These are phyloP conservation scores for Alternaria brassicicola DNA, from an alignment of 2,329 filamentous ascomycete species.

Conservation along the genomic window DNA sequence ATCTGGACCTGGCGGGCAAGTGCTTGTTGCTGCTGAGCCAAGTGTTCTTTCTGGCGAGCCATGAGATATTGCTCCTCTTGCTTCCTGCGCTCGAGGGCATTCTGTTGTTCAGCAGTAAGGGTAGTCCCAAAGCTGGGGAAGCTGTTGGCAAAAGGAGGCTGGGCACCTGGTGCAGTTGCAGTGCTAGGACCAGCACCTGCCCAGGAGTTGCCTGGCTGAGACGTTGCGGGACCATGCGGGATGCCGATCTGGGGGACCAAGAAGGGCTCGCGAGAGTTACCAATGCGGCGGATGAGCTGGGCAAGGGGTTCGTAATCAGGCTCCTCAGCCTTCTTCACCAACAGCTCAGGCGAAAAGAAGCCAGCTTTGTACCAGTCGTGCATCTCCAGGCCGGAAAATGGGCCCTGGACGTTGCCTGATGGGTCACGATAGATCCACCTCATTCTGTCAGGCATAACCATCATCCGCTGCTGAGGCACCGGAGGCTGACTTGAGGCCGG, in stretches of 20 bases:
- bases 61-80: constrained; percentile 98
- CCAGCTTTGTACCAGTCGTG: constrained; percentile 99
- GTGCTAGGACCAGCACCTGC: constrained; percentile 45
- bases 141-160: constrained; percentile 87
- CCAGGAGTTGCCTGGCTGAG: constrained; percentile 54
- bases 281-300: constrained; percentile 92
- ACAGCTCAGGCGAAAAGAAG: constrained; percentile 92
- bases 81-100: constrained; percentile 93
- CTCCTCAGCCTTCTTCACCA: constrained; percentile 95
- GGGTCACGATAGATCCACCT: constrained; percentile 98
- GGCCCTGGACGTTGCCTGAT: constrained; percentile 88
- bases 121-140: constrained; percentile 98
- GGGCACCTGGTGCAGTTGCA: constrained; percentile 53
- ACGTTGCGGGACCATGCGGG: constrained; percentile 76
- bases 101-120: constrained; percentile 95
- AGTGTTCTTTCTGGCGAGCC: constrained; percentile 91
- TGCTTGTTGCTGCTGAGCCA: constrained; percentile 83
- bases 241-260: constrained; percentile 96
- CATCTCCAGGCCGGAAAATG: constrained; percentile 97
- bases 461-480: constrained; percentile 74
- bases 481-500: constrained; percentile 71
- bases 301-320: constrained; percentile 92
- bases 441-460: constrained; percentile 99
- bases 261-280: constrained; percentile 96
- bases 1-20: constrained; percentile 72